Evolutionary conservation across 1,284 basidiomycete species (phyloP).

Genomic region (Papiliotrema fonsecae): DNA sequence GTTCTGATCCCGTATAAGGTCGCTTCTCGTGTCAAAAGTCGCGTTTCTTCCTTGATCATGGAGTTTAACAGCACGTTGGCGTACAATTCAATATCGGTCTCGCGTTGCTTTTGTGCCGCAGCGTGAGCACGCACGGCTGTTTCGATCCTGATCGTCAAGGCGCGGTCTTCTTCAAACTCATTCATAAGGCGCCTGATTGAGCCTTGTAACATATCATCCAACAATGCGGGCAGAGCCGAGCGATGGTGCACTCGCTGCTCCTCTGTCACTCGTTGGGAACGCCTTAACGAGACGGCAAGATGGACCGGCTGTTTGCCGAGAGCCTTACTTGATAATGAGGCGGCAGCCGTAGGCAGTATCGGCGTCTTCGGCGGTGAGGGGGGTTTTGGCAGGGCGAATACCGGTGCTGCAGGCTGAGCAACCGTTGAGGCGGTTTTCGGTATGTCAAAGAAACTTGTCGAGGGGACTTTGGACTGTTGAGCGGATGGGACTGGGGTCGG

Average conservation of each 20-base stretch:
- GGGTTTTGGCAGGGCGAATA: constrained; percentile 1
- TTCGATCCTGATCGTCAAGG: constrained; percentile 18
- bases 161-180: constrained; percentile 12
- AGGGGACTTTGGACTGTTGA: background rate
- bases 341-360: no score
- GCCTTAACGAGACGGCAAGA: no score
- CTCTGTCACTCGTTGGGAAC: no score
- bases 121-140: constrained; percentile 16
- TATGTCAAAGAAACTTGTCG: background rate
- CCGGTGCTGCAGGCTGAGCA: background rate
- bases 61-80: constrained; percentile 2
- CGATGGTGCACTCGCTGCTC: background rate
- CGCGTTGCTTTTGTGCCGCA: constrained; percentile 10
- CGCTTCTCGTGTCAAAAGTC: constrained; percentile 2
- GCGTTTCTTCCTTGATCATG: constrained; percentile 7
- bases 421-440: background rate
- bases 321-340: no score
- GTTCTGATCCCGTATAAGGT: constrained; percentile 9
- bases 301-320: no score
- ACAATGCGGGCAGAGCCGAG: constrained; percentile 12
- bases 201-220: constrained; percentile 22
- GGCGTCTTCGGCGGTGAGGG: constrained; percentile 2
- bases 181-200: constrained; percentile 20
- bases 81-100: constrained; percentile 14
- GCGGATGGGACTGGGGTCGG: background rate